Percentiles rank a stretch among this genome's conserved stretches.
Conservation (phyloP, 371 early-diverging fungal species). For the Dichotomocladium elegans region DNA sequence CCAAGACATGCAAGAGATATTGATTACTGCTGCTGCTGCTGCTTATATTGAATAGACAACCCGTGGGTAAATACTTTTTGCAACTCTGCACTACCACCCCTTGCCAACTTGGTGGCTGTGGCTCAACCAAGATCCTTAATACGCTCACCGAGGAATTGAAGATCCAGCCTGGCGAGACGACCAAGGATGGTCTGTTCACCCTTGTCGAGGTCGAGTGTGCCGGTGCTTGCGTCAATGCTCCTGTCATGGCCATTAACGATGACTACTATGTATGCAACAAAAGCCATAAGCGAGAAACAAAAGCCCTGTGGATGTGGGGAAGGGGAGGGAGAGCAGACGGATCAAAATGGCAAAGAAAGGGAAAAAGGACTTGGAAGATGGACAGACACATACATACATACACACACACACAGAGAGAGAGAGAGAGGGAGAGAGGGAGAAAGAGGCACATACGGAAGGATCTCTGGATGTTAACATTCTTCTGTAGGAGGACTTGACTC, state of each 20-base stretch:
- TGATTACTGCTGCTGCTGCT: background rate
- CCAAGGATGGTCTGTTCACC: constrained; percentile 91
- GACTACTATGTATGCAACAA: constrained; percentile 87
- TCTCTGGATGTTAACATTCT: constrained; percentile 4
- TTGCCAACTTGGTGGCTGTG: constrained; percentile 88
- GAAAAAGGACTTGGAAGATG: too few relatives aligned
- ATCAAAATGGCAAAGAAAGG: too few relatives aligned
- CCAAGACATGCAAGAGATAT: background rate
- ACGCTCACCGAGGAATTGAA: constrained; percentile 82
- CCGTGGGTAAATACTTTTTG: constrained; percentile 97
- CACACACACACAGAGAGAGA: too few relatives aligned
- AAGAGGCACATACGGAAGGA: background rate
- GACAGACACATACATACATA: too few relatives aligned
- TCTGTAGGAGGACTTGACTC: constrained; percentile 90
- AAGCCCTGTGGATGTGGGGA: too few relatives aligned
- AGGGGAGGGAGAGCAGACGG: too few relatives aligned
- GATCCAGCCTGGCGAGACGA: constrained; percentile 93
- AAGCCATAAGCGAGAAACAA: too few relatives aligned
- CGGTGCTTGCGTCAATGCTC: constrained; percentile 98
- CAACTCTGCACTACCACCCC: constrained; percentile 98
- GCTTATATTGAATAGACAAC: too few relatives aligned
- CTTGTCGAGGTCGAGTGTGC: constrained; percentile 98
- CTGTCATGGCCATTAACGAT: constrained; percentile 96
- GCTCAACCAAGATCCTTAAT: constrained; percentile 85
- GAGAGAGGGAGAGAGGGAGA: background rate